These are phyloP conservation scores for Vitis hybrid DNA, from an alignment of 177 flowering plant genomes.

Conservation along the genomic window DNA sequence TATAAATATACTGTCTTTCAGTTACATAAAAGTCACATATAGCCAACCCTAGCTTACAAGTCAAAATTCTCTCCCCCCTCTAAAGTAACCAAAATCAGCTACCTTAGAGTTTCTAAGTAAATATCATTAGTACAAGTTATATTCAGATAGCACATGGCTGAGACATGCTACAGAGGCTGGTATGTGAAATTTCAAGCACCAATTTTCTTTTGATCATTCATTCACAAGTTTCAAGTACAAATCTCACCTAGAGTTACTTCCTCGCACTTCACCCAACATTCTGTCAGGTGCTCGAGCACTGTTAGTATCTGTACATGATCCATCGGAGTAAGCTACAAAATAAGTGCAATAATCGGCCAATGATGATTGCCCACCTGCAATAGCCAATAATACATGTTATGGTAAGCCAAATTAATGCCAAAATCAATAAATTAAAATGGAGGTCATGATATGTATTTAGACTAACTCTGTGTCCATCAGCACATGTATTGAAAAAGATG, in stretches of 20 bases:
- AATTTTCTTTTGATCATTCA: too few relatives aligned
- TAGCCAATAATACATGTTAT: constrained; percentile 5
- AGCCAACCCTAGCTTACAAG: background rate
- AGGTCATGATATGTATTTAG: background rate
- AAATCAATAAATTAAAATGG: background rate
- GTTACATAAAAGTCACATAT: background rate
- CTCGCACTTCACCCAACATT: constrained; percentile 99
- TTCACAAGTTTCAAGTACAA: constrained; percentile 7
- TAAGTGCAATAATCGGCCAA: constrained; percentile 99
- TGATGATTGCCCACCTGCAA: constrained; percentile 93
- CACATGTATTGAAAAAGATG: too few relatives aligned
- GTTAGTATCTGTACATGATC: constrained; percentile 92
- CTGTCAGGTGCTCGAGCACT: constrained; percentile 97
- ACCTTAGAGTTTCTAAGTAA: background rate
- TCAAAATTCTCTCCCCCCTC: background rate
- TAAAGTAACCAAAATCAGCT: background rate
- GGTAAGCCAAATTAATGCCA: background rate
- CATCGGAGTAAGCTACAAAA: constrained; percentile 98
- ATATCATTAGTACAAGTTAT: too few relatives aligned
- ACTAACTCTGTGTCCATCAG: too few relatives aligned
- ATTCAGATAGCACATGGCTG: too few relatives aligned
- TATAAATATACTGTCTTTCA: background rate
- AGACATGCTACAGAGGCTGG: too few relatives aligned
- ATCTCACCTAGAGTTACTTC: constrained; percentile 80
- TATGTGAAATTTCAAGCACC: too few relatives aligned